phyloP scores from a whole-genome alignment of 2,329 filamentous ascomycete genomes.

The Pyrenophora teres region DNA sequence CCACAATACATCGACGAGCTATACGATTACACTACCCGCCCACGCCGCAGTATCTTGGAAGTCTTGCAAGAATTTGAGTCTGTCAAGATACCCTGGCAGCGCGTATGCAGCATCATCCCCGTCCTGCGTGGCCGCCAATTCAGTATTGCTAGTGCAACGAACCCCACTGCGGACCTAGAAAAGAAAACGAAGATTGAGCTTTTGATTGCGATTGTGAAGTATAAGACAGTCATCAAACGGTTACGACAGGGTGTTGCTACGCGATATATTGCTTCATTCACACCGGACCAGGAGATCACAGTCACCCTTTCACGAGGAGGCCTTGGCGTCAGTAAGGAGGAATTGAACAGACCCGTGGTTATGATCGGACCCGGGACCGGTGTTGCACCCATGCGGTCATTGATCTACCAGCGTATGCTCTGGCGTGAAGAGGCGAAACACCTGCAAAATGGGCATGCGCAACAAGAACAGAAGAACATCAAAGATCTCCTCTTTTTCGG shows the following conservation, averaged over 20 bases:
- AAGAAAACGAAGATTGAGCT: constrained; percentile 66
- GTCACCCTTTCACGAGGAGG: constrained; percentile 63
- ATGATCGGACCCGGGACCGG: constrained; percentile 86
- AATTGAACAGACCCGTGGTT: constrained; percentile 65
- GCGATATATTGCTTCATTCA: constrained; percentile 74
- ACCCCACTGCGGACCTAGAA: constrained; percentile 6
- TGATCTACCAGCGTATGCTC: constrained; percentile 72
- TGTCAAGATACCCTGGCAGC: constrained; percentile 78
- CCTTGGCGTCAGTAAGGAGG: constrained; percentile 46
- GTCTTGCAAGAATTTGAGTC: constrained; percentile 87
- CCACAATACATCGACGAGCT: constrained; percentile 85
- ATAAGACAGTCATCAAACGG: constrained; percentile 82
- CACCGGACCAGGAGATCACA: constrained; percentile 61
- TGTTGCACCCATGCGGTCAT: constrained; percentile 78
- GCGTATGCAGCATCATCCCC: constrained; percentile 75
- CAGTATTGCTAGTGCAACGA: constrained; percentile 81
- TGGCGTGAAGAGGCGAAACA: constrained; percentile 42
- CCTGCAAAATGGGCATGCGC: not conserved
- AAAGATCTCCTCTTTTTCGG: constrained; percentile 75
- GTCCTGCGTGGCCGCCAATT: constrained; percentile 87
- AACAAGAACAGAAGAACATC: not conserved
- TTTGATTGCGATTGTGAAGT: constrained; percentile 86
- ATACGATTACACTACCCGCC: constrained; percentile 92
- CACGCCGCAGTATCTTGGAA: constrained; percentile 88
- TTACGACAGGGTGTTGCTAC: constrained; percentile 88